phyloP scores from a whole-genome alignment of 2,329 filamentous ascomycete genomes.

The Neonectria punicea region DNA sequence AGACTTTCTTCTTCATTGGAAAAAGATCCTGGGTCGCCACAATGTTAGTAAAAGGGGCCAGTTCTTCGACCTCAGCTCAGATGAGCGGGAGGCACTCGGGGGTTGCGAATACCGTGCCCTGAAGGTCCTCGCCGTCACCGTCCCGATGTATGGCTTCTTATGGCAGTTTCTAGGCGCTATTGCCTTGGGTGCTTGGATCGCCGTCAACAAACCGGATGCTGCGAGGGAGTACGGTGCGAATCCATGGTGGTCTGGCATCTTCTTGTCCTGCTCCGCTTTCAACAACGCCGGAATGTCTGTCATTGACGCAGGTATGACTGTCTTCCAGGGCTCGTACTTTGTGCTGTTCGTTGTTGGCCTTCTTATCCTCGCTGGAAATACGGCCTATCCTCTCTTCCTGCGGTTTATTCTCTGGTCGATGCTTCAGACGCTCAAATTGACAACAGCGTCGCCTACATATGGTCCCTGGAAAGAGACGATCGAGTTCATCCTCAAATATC shows the following conservation, averaged over 20 bases:
- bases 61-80: slow-evolving; percentile 62
- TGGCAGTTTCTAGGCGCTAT: slow-evolving; percentile 70
- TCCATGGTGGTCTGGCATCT: slow-evolving; percentile 75
- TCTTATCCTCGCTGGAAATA: slow-evolving; percentile 73
- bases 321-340: slow-evolving; percentile 65
- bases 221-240: slow-evolving; percentile 67
- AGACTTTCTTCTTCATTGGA: slow-evolving; percentile 45
- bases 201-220: slow-evolving; percentile 58
- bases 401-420: slow-evolving; percentile 68
- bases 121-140: slow-evolving; percentile 65
- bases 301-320: slow-evolving; percentile 72
- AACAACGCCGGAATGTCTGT: slow-evolving; percentile 78
- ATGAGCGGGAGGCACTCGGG: slow-evolving; percentile 67
- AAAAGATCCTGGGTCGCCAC: slow-evolving; percentile 49
- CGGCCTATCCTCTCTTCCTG: slow-evolving; percentile 72
- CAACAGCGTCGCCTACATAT: slow-evolving; percentile 51
- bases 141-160: slow-evolving; percentile 68
- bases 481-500: slow-evolving; percentile 65
- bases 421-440: slow-evolving; percentile 52
- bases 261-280: slow-evolving; percentile 75
- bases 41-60: slow-evolving; percentile 63
- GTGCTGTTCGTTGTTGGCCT: slow-evolving; percentile 64
- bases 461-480: slow-evolving; percentile 60
- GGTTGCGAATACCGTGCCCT: slow-evolving; percentile 73
- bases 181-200: slow-evolving; percentile 71